Base-by-base conservation (phyloP, 768 basidiomycete genomes). In the Rhodotorula babjevae region DNA sequence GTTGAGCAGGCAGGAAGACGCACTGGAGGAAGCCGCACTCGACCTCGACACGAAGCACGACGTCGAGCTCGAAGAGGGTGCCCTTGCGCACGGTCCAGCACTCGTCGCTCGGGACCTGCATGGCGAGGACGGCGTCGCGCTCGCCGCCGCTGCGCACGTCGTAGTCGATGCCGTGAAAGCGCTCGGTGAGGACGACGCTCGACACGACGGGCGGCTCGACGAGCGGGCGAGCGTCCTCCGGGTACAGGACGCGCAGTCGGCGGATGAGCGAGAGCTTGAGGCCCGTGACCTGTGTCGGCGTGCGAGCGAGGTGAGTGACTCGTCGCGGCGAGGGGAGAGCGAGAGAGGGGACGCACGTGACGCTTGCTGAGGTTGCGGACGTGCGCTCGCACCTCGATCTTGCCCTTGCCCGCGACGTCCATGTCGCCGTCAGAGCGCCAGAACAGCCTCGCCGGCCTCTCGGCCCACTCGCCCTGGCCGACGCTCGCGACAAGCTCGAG, bases 1-100 rank as follows among this genome's bases (percentile, higher is more conserved):
- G 44, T 2, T 9, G 16, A 46, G 7, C 6, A 1, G 23, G 9
- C 10, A 66, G 12, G 36, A 19, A 21, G 15, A 69, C 72, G 21
- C 29, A 76, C 76, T 64, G 52, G 16, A 74, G 44, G 56, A 71
- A 74, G 1, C 73, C 71, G 46, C 76, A 71, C 31, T 78, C 72
- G 15, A 74, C 65, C 40, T 68, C 69, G 12, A 78, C 67, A n/a
- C 65, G 40, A 1, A 76, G 53, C n/a, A 67, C 53, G 29, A 60
- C 42, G 56, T 79, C 73, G 25, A 79, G 63, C 61, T 77, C 76
- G 62, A 78, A 79, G 27, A 77, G 55, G 29, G 55, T 40, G 0
- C 69, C 72, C 55, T 72, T 75, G 7, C 78, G 46, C 5, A 66
- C 68, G 1, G 63, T 71, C 69, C 73, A 73, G 44, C 73, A 63